These are phyloP conservation scores for Blastobotrys malaysiensis DNA, from an alignment of 1,139 yeast genomes.

Conservation along the genomic window DNA sequence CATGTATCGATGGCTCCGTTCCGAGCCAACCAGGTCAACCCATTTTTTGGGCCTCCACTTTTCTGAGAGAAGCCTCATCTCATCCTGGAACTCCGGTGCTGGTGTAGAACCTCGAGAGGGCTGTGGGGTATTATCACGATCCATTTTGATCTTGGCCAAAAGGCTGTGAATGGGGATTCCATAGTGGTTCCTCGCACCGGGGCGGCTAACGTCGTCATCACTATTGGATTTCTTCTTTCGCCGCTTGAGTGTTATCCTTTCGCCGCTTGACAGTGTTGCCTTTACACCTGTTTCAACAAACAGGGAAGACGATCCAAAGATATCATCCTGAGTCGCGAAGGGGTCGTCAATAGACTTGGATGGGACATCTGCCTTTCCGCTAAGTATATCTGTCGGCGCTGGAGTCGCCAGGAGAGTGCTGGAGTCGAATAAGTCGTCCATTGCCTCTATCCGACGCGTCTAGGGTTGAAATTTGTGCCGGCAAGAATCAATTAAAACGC, in stretches of 20 bases:
- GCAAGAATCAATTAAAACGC: not conserved
- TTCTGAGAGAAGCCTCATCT: constrained; percentile 47
- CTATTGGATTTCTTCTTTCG: constrained; percentile 5
- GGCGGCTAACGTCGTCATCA: not conserved
- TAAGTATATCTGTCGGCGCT: not conserved
- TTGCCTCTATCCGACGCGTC: not conserved
- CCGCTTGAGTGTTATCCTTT: constrained; percentile 3
- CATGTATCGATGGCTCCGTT: constrained; percentile 63
- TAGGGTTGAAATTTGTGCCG: not conserved
- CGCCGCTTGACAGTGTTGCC: not conserved
- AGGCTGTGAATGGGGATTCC: constrained; percentile 31
- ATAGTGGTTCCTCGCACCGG: constrained; percentile 19
- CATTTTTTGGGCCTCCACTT: constrained; percentile 75
- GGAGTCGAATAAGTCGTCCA: not conserved
- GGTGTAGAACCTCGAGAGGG: not conserved
- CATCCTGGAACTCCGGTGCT: not conserved
- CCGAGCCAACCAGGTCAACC: constrained; percentile 76
- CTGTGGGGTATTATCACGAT: constrained; percentile 8
- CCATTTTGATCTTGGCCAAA: constrained; percentile 16
- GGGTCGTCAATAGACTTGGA: not conserved
- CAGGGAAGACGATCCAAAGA: constrained; percentile 2
- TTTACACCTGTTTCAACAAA: constrained; percentile 1
- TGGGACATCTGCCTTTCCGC: not conserved
- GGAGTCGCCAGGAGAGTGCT: not conserved
- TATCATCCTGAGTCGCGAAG: not conserved